phyloP scores from a whole-genome alignment of 768 basidiomycete species.

The Lanmaoa rubissima region DNA sequence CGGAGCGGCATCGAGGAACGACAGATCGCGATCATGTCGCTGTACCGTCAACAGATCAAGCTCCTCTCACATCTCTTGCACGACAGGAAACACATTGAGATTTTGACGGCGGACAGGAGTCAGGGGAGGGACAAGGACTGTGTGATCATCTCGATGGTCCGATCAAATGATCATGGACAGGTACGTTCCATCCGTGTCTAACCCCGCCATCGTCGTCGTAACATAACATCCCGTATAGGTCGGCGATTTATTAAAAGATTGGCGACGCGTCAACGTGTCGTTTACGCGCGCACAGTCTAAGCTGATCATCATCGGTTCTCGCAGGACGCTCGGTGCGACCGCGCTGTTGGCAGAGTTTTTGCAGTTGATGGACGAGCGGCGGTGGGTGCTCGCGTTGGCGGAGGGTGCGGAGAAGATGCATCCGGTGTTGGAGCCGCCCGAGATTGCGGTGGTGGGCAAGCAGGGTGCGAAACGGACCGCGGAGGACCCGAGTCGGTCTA shows the following conservation, averaged over 20 bases:
- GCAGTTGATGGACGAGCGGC: slow-evolving; percentile 61
- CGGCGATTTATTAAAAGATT: slow-evolving; percentile 92
- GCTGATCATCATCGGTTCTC: slow-evolving; percentile 87
- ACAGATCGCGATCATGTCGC: slow-evolving; percentile 85
- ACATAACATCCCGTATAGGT: slow-evolving; percentile 45
- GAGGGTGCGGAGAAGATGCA: slow-evolving; percentile 55
- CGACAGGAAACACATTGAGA: slow-evolving; percentile 61
- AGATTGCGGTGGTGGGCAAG: slow-evolving; percentile 8
- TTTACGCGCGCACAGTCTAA: slow-evolving; percentile 93
- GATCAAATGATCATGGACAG: slow-evolving; percentile 75
- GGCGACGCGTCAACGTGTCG: slow-evolving; percentile 95
- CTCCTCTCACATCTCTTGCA: slow-evolving; percentile 67
- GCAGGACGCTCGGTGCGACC: slow-evolving; percentile 64
- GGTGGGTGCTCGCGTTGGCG: slow-evolving; percentile 70
- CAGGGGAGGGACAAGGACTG: slow-evolving; percentile 97
- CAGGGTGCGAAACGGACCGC: slow-evolving; percentile 15
- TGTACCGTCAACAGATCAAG: slow-evolving; percentile 96
- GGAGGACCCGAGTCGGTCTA: neutral
- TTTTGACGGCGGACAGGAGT: slow-evolving; percentile 89
- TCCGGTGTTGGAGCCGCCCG: slow-evolving; percentile 28
- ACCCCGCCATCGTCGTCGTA: neutral
- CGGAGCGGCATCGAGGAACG: slow-evolving; percentile 59
- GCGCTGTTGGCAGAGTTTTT: slow-evolving; percentile 75
- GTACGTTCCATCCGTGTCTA: slow-evolving; percentile 43
- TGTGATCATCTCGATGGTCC: slow-evolving; percentile 88